A percentile compares a stretch with the other conserved stretches of the same genome.
phyloP scores from a whole-genome alignment of 2,329 filamentous ascomycete genomes.

The Zasmidium citrigriseum region DNA sequence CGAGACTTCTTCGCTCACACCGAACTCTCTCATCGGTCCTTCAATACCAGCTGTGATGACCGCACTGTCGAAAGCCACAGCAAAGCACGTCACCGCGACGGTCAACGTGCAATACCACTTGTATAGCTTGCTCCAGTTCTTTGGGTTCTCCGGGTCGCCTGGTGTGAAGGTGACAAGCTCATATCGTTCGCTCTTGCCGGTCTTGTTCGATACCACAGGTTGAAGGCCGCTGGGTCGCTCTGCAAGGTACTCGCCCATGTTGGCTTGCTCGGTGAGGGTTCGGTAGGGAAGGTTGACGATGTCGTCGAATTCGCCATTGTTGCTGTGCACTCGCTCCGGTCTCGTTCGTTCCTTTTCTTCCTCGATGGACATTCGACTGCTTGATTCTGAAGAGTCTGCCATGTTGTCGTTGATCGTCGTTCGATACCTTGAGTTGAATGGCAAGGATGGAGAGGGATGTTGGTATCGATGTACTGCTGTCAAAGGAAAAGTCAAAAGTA shows the following conservation, averaged over 20 bases:
- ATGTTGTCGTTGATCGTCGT: background rate
- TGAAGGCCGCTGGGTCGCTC: constrained; percentile 28
- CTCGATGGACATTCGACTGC: constrained; percentile 3
- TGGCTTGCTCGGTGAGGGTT: constrained; percentile 22
- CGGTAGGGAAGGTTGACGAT: constrained; percentile 27
- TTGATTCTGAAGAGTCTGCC: background rate
- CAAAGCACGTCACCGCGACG: constrained; percentile 61
- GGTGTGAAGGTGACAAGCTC: constrained; percentile 71
- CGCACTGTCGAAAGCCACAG: constrained; percentile 58
- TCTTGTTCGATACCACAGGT: constrained; percentile 27
- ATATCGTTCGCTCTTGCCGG: constrained; percentile 43
- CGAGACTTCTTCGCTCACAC: constrained; percentile 70
- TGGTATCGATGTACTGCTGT: background rate
- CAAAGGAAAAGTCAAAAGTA: constrained; percentile 1
- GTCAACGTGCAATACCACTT: constrained; percentile 66
- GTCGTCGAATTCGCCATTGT: constrained; percentile 5
- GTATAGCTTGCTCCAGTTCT: constrained; percentile 32
- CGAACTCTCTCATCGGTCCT: constrained; percentile 64
- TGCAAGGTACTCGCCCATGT: constrained; percentile 30
- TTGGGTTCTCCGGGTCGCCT: constrained; percentile 41
- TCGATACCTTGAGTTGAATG: background rate
- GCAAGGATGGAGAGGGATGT: background rate
- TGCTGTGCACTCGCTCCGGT: background rate
- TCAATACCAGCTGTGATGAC: constrained; percentile 76
- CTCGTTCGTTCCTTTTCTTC: constrained; percentile 7